These are phyloP conservation scores for Acorus gramineus DNA, from an alignment of 106 monocot genomes.

Conservation along the genomic window DNA sequence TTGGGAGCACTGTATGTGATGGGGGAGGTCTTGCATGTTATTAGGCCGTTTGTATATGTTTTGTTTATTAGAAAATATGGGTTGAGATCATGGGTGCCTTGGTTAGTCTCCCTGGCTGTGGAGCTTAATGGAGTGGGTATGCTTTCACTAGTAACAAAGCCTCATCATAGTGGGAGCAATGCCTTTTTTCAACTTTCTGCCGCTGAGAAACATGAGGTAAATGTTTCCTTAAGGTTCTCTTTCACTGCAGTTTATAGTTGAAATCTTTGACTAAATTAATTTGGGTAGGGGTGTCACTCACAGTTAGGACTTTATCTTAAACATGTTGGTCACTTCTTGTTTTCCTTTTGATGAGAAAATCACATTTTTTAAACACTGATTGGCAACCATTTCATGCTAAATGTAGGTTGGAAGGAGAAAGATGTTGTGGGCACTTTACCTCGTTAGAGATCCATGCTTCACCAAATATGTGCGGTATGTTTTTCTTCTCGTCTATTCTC, in stretches of 20 bases:
- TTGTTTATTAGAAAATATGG: conserved; percentile 72
- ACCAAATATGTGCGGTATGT: conserved; percentile 57
- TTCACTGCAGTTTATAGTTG: not conserved
- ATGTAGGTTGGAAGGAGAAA: conserved; percentile 67
- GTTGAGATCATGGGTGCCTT: conserved; percentile 72
- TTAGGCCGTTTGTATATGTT: conserved; percentile 88
- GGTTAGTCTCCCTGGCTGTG: conserved; percentile 64
- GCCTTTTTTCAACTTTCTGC: conserved; percentile 30
- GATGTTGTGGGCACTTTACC: conserved; percentile 72
- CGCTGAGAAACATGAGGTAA: conserved; percentile 75
- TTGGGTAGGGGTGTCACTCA: no score
- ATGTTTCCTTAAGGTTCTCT: conserved; percentile 4
- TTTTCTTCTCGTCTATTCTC: not conserved
- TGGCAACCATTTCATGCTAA: conserved; percentile 2
- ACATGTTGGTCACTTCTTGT: no score
- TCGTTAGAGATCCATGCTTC: conserved; percentile 95
- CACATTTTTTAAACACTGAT: conserved; percentile 4
- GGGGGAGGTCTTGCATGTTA: conserved; percentile 60
- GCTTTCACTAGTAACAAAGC: conserved; percentile 42
- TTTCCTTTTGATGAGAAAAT: no score
- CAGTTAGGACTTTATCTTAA: no score
- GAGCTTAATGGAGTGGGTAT: conserved; percentile 67
- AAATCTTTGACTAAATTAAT: no score
- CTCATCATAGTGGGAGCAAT: conserved; percentile 10
- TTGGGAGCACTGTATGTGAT: conserved; percentile 48